These are phyloP conservation scores for Exophiala sp. DNA, from an alignment of 2,329 filamentous ascomycete species.

Conservation along the genomic window DNA sequence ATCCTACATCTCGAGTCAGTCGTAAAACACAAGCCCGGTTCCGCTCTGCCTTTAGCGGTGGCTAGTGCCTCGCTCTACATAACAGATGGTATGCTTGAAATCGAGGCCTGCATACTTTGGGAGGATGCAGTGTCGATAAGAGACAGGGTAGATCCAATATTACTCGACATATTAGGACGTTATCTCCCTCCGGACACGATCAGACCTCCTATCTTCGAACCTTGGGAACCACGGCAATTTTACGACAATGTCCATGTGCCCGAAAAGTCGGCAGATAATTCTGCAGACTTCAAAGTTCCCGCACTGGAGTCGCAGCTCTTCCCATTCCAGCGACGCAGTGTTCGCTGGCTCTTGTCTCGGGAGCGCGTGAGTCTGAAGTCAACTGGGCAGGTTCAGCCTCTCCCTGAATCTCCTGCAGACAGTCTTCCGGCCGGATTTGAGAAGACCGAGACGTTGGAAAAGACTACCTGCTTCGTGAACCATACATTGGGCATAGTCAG, in stretches of 20 bases:
- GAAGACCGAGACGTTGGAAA: constrained; percentile 37
- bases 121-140: constrained; percentile 9
- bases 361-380: constrained; percentile 39
- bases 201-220: constrained; percentile 3
- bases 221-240: constrained; percentile 39
- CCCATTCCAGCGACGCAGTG: constrained; percentile 47
- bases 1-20: constrained; percentile 11
- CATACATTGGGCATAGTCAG: constrained; percentile 41
- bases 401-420: constrained; percentile 2
- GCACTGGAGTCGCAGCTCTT: constrained; percentile 40
- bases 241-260: constrained; percentile 49
- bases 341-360: constrained; percentile 45
- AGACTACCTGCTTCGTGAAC: constrained; percentile 39
- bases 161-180: constrained; percentile 15
- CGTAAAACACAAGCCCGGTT: constrained; percentile 12
- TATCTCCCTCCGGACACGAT: constrained; percentile 2
- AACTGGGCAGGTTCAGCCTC: constrained; percentile 32
- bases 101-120: constrained; percentile 17
- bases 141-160: constrained; percentile 16
- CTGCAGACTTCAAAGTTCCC: constrained; percentile 36
- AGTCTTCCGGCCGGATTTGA: constrained; percentile 40
- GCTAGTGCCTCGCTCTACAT: constrained; percentile 7
- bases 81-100: neutral
- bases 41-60: constrained; percentile 15
- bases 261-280: constrained; percentile 31